Conservation (phyloP, 2,329 filamentous ascomycete genomes). For the Didymella glomerata region DNA sequence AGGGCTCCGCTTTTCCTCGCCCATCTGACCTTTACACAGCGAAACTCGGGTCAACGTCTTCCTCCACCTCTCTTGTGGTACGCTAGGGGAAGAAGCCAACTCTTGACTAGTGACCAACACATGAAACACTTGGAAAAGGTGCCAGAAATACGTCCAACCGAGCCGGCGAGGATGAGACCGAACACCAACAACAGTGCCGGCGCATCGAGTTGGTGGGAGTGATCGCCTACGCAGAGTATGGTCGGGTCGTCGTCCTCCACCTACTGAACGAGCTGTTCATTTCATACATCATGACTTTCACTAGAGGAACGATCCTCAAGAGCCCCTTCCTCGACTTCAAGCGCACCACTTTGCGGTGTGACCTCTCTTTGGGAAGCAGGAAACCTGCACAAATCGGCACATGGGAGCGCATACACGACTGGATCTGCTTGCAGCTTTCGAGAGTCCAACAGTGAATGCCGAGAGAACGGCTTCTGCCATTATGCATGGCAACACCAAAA, state of each 20-base stretch:
- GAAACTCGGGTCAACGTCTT: constrained; percentile 11
- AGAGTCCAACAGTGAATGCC: background rate
- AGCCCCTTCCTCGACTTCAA: background rate
- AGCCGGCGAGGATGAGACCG: background rate
- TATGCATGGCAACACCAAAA: background rate
- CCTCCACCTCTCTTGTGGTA: background rate
- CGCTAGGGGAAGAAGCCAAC: constrained; percentile 3
- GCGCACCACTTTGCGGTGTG: constrained; percentile 1
- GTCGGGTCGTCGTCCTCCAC: background rate
- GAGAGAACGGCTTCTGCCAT: background rate
- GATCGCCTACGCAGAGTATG: background rate
- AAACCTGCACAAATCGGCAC: background rate
- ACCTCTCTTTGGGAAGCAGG: background rate
- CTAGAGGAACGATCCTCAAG: background rate
- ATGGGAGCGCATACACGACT: background rate
- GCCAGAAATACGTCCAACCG: background rate
- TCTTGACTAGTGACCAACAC: constrained; percentile 3
- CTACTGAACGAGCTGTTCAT: background rate
- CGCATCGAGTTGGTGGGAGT: background rate
- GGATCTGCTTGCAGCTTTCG: background rate
- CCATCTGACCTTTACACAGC: background rate
- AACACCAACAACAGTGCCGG: background rate
- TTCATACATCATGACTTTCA: constrained; percentile 4
- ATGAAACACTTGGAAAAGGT: constrained; percentile 1
- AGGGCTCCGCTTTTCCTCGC: constrained; percentile 8